phyloP scores from a whole-genome alignment of 2,329 filamentous ascomycete genomes.

The Arthroderma sp. region DNA sequence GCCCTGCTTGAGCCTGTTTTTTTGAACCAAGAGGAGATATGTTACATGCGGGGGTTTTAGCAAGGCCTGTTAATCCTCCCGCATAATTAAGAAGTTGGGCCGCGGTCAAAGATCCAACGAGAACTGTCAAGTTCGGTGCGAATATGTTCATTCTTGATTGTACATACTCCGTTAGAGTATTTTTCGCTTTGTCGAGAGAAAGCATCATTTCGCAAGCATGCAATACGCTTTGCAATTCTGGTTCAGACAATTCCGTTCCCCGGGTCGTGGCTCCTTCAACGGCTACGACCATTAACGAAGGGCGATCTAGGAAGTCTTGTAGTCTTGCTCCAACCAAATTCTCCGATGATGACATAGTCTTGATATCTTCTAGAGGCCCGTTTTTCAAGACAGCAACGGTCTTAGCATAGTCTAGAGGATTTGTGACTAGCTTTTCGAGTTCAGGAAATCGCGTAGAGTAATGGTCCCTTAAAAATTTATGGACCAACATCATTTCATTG shows the following conservation, averaged over 20 bases:
- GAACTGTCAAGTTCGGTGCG: conserved; percentile 78
- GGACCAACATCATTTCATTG: conserved; percentile 79
- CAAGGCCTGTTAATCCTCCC: conserved; percentile 74
- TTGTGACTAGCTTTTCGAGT: conserved; percentile 77
- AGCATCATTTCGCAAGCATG: conserved; percentile 78
- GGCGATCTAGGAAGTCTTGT: conserved; percentile 70
- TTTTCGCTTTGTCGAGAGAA: conserved; percentile 76
- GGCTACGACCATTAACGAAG: conserved; percentile 87
- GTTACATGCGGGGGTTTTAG: conserved; percentile 88
- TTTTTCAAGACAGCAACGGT: conserved; percentile 88
- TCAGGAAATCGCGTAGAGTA: conserved; percentile 91
- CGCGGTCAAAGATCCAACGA: conserved; percentile 84
- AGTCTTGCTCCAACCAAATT: conserved; percentile 67
- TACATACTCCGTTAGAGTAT: conserved; percentile 78
- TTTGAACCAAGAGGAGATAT: conserved; percentile 82
- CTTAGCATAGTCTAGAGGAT: conserved; percentile 88
- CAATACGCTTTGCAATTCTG: conserved; percentile 60
- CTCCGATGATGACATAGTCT: conserved; percentile 61
- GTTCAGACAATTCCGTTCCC: conserved; percentile 60
- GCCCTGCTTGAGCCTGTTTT: conserved; percentile 63
- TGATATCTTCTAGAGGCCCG: conserved; percentile 80
- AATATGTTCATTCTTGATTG: conserved; percentile 95
- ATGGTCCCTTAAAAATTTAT: conserved; percentile 93
- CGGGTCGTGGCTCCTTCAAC: conserved; percentile 86
- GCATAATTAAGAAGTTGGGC: conserved; percentile 93